Base-by-base conservation (phyloP, 129 eudicot genomes). In the Centrapalus pauciflorus region DNA sequence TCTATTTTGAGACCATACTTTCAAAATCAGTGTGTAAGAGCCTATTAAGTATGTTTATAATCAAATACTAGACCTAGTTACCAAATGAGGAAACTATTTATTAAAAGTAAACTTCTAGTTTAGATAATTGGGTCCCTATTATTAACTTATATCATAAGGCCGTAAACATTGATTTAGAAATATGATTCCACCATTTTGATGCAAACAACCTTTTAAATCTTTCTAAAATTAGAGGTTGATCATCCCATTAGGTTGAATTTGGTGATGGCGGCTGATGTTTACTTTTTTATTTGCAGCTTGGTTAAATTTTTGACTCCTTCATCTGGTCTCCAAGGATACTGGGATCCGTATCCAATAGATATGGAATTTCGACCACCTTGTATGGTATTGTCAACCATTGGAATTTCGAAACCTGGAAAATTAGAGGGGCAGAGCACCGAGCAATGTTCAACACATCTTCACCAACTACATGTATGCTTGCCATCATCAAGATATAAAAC, bases 301-400 rank as follows among this genome's bases (percentile, higher is more conserved):
- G 99, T 94, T 73, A 89, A 89, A 61, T 93, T 93, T 66, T 84
- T 93, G 84, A 88, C 99, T 55, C 99, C 96, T 14, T 74, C 83
- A 55, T 84, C 99, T 8, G 95, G 95, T 32, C 85, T 93, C 33
- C 90, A 93, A 84, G 99, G 99, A 66, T 89, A 84, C 49, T 93
- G 99, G 99, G 96, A 93, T 48, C 99, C 96, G 2, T 93, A 93
- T 76, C 96, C 96, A 4, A 93, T 93, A 51, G 99, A 93, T 64
- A 93, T 89, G 99, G 99, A 88, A 79, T 89, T 93, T 60, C 75
- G 82, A 51, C 99, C 99, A 6, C 99, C 99, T 61, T 93, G 99
- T 82, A 89, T 93, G 62, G 99, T 93, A 43, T 79, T 93, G 45
- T 93, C 96, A 35, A 93, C 99, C n/a, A 93, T 89, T 19, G 99